Conservation (phyloP, 805 yeast species). For the Pichia ethanolica region DNA sequence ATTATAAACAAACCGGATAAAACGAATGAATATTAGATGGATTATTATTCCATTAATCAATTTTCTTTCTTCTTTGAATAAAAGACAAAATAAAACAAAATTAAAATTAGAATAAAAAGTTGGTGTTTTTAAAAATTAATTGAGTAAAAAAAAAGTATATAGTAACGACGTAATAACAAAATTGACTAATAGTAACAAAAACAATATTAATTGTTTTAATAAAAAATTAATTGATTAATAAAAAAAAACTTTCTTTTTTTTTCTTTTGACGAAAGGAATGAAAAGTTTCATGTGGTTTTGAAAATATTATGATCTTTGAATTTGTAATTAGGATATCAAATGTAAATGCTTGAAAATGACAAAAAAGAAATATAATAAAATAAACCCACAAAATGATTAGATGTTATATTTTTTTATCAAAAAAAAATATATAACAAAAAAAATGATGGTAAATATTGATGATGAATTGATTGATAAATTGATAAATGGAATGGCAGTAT, state of each 20-base stretch:
- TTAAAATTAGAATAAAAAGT: neutral
- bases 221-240: neutral
- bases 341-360: neutral
- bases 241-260: neutral
- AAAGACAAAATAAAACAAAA: conserved; percentile 2
- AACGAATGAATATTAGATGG: conserved; percentile 1
- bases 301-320: neutral
- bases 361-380: too few relatives aligned
- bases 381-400: too few relatives aligned
- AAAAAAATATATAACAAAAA: neutral
- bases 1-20: neutral
- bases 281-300: neutral
- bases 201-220: too few relatives aligned
- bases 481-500: too few relatives aligned
- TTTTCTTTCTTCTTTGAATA: neutral
- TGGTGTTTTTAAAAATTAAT: neutral
- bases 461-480: too few relatives aligned
- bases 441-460: too few relatives aligned
- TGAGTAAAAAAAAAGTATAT: neutral
- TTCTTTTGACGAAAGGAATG: too few relatives aligned
- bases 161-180: neutral
- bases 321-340: neutral
- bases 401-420: neutral
- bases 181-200: neutral
- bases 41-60: neutral